Percentiles rank a stretch among this genome's conserved stretches.
Conservation (phyloP, 306 rosid species). For the Luffa acutangula region DNA sequence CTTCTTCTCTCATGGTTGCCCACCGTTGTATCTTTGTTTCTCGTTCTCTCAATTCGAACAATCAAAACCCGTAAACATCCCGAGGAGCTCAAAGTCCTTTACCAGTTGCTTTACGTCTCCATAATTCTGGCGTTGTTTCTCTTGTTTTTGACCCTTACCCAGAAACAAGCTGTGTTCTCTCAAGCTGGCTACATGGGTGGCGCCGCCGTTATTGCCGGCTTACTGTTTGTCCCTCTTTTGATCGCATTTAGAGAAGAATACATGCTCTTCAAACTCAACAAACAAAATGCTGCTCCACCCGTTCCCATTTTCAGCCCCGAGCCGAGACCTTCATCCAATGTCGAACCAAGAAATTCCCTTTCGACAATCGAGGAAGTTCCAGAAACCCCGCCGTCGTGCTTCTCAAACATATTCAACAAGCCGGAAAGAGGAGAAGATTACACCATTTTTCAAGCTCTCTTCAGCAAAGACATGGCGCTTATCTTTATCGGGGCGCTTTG, state of each 20-base stretch:
- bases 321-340: background rate
- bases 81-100: background rate
- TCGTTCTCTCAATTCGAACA: constrained; percentile 12
- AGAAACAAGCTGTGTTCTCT: background rate
- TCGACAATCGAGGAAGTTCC: background rate
- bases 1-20: constrained; percentile 20
- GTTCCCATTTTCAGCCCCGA: background rate
- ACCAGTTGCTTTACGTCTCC: background rate
- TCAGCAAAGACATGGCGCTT: constrained; percentile 17
- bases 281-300: background rate
- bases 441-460: constrained; percentile 18
- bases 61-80: constrained; percentile 11
- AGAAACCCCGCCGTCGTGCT: background rate
- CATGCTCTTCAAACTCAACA: constrained; percentile 9
- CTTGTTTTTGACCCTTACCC: constrained; percentile 13
- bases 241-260: constrained; percentile 5
- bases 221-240: constrained; percentile 9
- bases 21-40: constrained; percentile 2
- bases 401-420: background rate
- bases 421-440: constrained; percentile 5
- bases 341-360: too few species aligned
- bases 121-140: constrained; percentile 15
- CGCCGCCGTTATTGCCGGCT: background rate
- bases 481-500: background rate
- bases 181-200: constrained; percentile 6